Evolutionary conservation across 192 early-diverging fungal genomes (phyloP), one percentile per base, ranked within the genome.

Genomic region (Coemansia sp.): DNA sequence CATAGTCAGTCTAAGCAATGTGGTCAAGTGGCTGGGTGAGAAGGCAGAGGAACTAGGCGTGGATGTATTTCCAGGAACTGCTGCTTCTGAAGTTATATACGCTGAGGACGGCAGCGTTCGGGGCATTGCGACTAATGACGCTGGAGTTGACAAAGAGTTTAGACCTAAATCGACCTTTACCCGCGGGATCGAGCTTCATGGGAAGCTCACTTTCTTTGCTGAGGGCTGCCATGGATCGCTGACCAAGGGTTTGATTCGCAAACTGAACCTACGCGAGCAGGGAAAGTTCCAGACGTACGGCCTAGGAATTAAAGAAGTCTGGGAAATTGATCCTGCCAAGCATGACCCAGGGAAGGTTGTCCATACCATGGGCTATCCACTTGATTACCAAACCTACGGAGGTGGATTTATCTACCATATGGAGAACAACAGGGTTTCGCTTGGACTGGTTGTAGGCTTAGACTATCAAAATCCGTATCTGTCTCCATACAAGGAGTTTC

Each of bases 151-250:
- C 68, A 92, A 91, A 74, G 82, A 89, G 65, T 94, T 94, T 62
- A 71, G 81, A 68, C 95, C 92, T 53, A 96, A 94, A 83, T 90
- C 94, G 27, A 89, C 77, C 32, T 99, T 92, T 74, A 93, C 95
- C 62, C 89, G 90, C 9, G 97, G 97, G 10, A 97, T 98, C 88
- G 92, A 92, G 74, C 86, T 99, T 58, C 91, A 88, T 34, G 94
- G 93, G 4, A 94, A 93, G 72, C 87, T 97, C 24, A 97, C 95
- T 22, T 73, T 98, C 30, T 94, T 99, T 82, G 97, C 93, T 26
- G 97, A 99, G 73, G 97, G 97, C 24, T 99, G 97, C 78, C 97
- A 99, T 67, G 95, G 97, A 14, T 92, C 90, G 44, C 84, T 99
- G 30, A 90, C 94, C 49, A 99, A 99, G 82, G 85, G 90, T 55